A percentile compares a stretch with the other conserved stretches of the same genome.
Evolutionary conservation across 345 rosid genomes (phyloP).

Genomic region (Chamaenerion angustifolium): DNA sequence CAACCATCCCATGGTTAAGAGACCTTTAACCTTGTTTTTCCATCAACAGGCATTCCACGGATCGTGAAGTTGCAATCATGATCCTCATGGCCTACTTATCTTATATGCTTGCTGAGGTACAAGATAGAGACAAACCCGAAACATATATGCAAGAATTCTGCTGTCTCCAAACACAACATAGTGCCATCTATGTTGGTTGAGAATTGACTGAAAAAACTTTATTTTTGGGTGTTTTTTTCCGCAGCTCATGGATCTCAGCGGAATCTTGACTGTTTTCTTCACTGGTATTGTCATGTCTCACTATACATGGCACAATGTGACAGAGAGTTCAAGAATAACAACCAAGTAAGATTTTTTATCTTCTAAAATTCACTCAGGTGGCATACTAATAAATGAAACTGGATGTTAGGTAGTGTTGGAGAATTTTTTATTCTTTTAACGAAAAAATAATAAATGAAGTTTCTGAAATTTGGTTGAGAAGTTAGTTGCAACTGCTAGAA

Average conservation of each 20-base stretch:
- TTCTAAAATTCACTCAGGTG: no score
- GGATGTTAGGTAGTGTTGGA: no score
- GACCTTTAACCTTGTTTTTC: neutral
- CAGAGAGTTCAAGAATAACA: conserved; percentile 55
- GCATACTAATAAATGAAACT: no score
- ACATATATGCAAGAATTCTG: neutral
- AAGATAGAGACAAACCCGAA: no score
- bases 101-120: conserved; percentile 63
- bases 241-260: conserved; percentile 59
- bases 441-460: no score
- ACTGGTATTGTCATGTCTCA: conserved; percentile 64
- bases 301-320: conserved; percentile 66
- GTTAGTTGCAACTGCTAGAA: no score
- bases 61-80: conserved; percentile 55
- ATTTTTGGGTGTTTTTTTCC: conserved; percentile 1
- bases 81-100: conserved; percentile 62
- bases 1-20: no score
- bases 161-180: no score
- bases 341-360: conserved; percentile 31
- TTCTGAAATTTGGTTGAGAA: no score
- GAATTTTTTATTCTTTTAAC: no score
- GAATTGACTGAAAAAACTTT: neutral
- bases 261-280: conserved; percentile 58
- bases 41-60: conserved; percentile 47
- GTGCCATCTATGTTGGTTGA: no score